Base-by-base conservation (phyloP, 2,329 filamentous ascomycete species). In the Penicillium sclerotiorum region DNA sequence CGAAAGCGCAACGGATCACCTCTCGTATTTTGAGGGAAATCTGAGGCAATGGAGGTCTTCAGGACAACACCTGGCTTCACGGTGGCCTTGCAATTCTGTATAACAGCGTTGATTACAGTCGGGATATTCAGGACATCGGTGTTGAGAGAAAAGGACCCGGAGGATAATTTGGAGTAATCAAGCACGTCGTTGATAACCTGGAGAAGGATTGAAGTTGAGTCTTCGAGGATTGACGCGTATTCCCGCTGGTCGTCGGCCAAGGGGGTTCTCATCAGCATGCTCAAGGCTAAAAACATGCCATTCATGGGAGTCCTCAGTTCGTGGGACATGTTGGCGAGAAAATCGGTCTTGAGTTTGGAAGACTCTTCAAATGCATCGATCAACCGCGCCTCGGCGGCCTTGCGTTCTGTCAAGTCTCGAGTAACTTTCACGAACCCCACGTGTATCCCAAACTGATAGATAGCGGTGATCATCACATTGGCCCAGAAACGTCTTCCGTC, bases 281-380 rank as follows among this genome's bases (percentile, higher is more conserved):
- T 75, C 50, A 81, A 73, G n/a, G 82, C 82, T 13, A 81, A 77
- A 18, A 84, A 71, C 74, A 86, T 80, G 28, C 81, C 82, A 57
- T 85, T 82, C 77, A 86, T 84, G 0, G 83, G 83, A 0, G 83
- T 86, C 35, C 83, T 76, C 47, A 86, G 82, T 62, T 86, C 83
- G 58, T 86, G 83, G 41, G 77, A 80, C 78, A 86, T 85, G 60
- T 85, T 84, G 44, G 80, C 81, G 21, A 85, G 64, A 54, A 85
- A 86, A 23, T 83, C 80, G 4, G 77, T 81, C 63, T 85, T 85
- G 50, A 85, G 66, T 56, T 80, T 80, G n/a, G 80, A 79, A n/a
- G 81, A 78, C 64, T 85, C 82, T 59, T 85, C 82, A 55, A 80
- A 84, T 2, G 80, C 81, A 9, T 76, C 67, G 36, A 84, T 80